Evolutionary conservation across 2,329 filamentous ascomycete species (phyloP), one percentile per base, ranked within the genome.

Genomic region (Pseudopithomyces chartarum): DNA sequence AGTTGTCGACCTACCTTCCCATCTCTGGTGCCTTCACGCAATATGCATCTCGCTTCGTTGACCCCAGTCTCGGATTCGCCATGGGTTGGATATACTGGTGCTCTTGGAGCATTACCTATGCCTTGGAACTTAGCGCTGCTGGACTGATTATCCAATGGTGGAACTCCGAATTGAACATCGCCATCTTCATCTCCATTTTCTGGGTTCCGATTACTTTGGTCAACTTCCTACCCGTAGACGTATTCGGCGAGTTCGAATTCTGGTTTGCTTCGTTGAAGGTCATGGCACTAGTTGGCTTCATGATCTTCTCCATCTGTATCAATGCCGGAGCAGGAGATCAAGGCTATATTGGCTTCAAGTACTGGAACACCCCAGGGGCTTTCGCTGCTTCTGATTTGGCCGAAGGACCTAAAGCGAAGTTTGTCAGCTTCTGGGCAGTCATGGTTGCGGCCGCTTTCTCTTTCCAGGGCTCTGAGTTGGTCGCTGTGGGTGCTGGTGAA

Each of bases 71-170:
- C 46, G 89, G 89, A 7, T 92, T 92, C 66, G 83, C 89, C 19
- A 89, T 92, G 83, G 90, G 90, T 19, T 93, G 90, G 90, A 87
- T 91, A 57, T 93, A 93, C 76, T 93, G 88, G 87, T 92, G 92
- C 69, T 87, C 84, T 36, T 93, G 88, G 88, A 82, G 86, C 17
- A 85, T 89, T 55, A 91, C 89, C 0, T 90, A 85, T 63, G 88
- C 89, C 0, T 82, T 92, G 8, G 90, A 93, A 69, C 80, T 92
- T 38, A 90, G 86, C 0, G 88, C 88, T 0, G 86, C 88, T 1
- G 89, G 88, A 5, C 78, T 92, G 46, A 89, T 92, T 54, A 90
- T 92, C 60, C 86, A 91, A 71, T 92, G 89, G 73, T 92, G 90
- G 90, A 81, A 86, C 54, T 60, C 78, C 1, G 71, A 74, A 19